Evolutionary conservation across 2,329 filamentous ascomycete genomes (phyloP).

Genomic region (Colletotrichum lentis): DNA sequence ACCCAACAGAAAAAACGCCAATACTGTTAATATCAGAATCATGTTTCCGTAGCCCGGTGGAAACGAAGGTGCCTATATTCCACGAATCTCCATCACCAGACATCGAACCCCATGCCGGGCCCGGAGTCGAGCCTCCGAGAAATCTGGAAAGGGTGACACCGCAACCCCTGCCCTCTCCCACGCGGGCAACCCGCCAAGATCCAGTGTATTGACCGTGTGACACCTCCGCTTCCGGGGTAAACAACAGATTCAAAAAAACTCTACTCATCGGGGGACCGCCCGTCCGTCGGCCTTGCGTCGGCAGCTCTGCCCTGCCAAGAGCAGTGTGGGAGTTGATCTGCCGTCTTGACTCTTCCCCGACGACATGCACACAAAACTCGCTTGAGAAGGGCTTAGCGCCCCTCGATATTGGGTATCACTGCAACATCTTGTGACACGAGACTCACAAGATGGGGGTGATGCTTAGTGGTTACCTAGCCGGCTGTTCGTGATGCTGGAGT

Average conservation of each 20-base stretch:
- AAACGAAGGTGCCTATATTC: background rate
- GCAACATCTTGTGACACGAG: too few relatives aligned
- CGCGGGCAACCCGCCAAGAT: background rate
- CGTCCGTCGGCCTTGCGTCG: background rate
- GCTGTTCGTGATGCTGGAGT: background rate
- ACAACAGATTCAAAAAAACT: background rate
- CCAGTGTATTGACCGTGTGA: background rate
- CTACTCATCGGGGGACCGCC: background rate
- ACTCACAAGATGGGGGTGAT: too few relatives aligned
- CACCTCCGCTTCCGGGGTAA: background rate
- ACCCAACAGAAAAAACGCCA: background rate
- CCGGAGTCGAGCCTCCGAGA: slow-evolving; percentile 18
- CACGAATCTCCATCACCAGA: slow-evolving; percentile 10
- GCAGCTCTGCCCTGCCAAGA: background rate
- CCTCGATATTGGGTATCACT: too few relatives aligned
- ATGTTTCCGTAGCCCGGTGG: background rate
- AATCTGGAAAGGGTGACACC: background rate
- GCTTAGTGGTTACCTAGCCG: too few relatives aligned
- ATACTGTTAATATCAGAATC: background rate
- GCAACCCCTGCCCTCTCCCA: background rate
- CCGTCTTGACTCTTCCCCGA: slow-evolving; percentile 2
- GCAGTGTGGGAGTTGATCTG: background rate
- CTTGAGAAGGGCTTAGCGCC: background rate
- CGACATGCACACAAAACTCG: background rate
- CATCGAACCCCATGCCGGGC: background rate